These are phyloP conservation scores for Podaxis sp. DNA, from an alignment of 768 basidiomycete genomes.

Conservation along the genomic window DNA sequence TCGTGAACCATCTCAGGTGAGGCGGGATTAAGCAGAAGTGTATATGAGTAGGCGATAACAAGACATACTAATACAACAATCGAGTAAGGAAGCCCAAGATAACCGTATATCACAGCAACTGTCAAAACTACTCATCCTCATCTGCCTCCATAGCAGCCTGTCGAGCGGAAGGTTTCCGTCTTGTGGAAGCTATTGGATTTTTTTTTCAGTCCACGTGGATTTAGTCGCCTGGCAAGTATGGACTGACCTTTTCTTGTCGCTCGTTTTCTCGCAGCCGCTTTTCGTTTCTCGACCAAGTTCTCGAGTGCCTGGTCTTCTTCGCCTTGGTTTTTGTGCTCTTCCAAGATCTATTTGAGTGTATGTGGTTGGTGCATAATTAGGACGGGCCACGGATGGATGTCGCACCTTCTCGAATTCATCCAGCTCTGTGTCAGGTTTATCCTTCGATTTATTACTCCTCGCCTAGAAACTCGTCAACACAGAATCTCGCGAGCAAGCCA, in stretches of 20 bases:
- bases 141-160: conserved; percentile 8
- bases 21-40: too few species aligned
- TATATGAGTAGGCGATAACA: too few species aligned
- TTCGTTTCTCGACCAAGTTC: conserved; percentile 82
- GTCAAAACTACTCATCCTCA: conserved; percentile 4
- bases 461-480: conserved; percentile 48
- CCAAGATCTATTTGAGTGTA: conserved; percentile 61
- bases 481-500: neutral
- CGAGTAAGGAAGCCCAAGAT: neutral
- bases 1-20: too few species aligned
- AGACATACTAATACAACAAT: neutral
- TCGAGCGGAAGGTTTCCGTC: conserved; percentile 1
- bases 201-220: neutral
- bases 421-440: conserved; percentile 90
- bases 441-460: conserved; percentile 86
- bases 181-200: neutral
- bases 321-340: conserved; percentile 81
- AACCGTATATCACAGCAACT: neutral
- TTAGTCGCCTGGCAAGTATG: neutral
- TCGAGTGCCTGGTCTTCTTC: conserved; percentile 91
- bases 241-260: conserved; percentile 49
- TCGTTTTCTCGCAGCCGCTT: conserved; percentile 72
- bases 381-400: neutral
- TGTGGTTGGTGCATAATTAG: conserved; percentile 2
- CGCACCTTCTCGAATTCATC: conserved; percentile 90